phyloP scores from a whole-genome alignment of 2,329 filamentous ascomycete species.

The Clonostachys chloroleuca region DNA sequence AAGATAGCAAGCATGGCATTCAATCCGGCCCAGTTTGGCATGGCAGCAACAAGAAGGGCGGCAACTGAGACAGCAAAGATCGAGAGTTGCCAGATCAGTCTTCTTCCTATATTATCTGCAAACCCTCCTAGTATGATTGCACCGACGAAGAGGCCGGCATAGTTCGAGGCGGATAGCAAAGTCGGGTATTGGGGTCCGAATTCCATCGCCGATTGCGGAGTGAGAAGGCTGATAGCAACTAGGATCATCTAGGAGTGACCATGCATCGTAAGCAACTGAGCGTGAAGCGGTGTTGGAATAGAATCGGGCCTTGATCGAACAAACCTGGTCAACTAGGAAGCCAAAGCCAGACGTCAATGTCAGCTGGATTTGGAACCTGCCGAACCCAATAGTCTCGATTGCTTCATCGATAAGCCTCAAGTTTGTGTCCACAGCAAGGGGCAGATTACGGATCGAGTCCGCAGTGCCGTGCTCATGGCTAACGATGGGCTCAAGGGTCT shows the following conservation, averaged over 20 bases:
- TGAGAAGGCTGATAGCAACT: slow-evolving; percentile 10
- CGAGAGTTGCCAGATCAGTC: slow-evolving; percentile 10
- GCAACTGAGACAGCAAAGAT: slow-evolving; percentile 9
- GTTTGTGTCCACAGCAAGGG: slow-evolving; percentile 2
- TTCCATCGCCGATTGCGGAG: slow-evolving; percentile 10
- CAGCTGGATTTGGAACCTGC: slow-evolving; percentile 10
- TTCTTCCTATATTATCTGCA: slow-evolving; percentile 9
- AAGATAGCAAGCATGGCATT: slow-evolving; percentile 7
- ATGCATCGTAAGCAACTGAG: not conserved
- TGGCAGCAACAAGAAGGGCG: slow-evolving; percentile 5
- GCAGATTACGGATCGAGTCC: too few species aligned
- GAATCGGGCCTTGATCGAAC: not conserved
- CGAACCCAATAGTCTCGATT: slow-evolving; percentile 10
- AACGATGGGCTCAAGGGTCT: too few species aligned
- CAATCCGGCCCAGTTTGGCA: slow-evolving; percentile 9
- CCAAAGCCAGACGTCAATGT: slow-evolving; percentile 11
- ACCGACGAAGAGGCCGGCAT: slow-evolving; percentile 8
- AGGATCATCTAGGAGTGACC: slow-evolving; percentile 7
- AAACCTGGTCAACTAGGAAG: slow-evolving; percentile 12
- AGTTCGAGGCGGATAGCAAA: slow-evolving; percentile 5
- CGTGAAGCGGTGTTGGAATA: not conserved
- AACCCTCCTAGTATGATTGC: slow-evolving; percentile 6
- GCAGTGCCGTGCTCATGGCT: too few species aligned
- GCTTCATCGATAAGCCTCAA: slow-evolving; percentile 5
- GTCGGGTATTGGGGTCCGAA: slow-evolving; percentile 9